phyloP scores from a whole-genome alignment of 2,329 filamentous ascomycete species.

The Nothophoma quercina region DNA sequence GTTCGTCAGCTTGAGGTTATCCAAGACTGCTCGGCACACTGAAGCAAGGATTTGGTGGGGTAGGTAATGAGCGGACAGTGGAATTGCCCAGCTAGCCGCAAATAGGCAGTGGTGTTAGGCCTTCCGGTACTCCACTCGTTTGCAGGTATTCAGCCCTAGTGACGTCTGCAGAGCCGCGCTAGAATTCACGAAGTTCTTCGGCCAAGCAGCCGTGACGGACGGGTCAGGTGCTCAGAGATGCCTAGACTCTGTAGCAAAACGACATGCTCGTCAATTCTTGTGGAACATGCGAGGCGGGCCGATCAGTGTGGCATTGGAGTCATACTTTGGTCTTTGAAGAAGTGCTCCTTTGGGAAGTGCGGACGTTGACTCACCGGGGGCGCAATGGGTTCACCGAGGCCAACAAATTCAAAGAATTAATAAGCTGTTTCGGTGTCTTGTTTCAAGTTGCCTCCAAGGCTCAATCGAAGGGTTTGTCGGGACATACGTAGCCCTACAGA shows the following conservation, averaged over 20 bases:
- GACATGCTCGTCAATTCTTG: slow-evolving; percentile 11
- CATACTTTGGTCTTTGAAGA: slow-evolving; percentile 21
- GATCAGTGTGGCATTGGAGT: slow-evolving; percentile 28
- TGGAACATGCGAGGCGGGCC: slow-evolving; percentile 31
- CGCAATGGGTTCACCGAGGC: neutral
- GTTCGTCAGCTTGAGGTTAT: neutral
- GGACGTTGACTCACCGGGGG: neutral
- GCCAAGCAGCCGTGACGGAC: slow-evolving; percentile 28
- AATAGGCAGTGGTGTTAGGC: slow-evolving; percentile 16
- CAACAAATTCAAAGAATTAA: neutral
- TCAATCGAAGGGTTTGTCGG: neutral
- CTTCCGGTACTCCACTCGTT: slow-evolving; percentile 27
- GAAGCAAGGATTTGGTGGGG: slow-evolving; percentile 2
- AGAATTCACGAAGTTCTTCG: slow-evolving; percentile 20
- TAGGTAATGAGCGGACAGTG: neutral
- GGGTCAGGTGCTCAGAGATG: slow-evolving; percentile 20
- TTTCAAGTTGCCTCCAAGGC: neutral
- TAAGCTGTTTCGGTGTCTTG: neutral
- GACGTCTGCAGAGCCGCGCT: slow-evolving; percentile 42
- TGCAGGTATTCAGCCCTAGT: slow-evolving; percentile 25
- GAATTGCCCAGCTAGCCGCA: slow-evolving; percentile 22
- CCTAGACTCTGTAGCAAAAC: slow-evolving; percentile 16
- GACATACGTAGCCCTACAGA: neutral
- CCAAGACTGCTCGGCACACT: slow-evolving; percentile 2
- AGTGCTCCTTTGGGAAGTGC: neutral